A percentile compares a stretch with the other conserved stretches of the same genome.
phyloP scores from a whole-genome alignment of 73 alveolate species.

The Symbiodinium natans region DNA sequence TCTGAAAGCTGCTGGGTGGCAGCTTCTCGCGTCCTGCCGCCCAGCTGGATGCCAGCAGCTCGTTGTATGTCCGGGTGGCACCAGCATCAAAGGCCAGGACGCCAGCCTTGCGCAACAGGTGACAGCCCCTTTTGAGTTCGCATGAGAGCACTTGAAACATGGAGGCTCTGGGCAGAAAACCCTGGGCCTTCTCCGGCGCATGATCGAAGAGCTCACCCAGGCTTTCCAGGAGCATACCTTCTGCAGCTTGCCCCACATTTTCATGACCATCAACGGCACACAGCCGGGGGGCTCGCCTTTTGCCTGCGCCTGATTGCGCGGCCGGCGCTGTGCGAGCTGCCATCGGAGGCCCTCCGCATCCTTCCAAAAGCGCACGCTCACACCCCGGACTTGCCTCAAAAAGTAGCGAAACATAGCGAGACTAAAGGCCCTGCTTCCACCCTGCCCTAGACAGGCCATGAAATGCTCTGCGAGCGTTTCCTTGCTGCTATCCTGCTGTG shows the following conservation, averaged over 20 bases:
- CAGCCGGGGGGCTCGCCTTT: too few relatives aligned
- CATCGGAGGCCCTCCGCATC: not conserved
- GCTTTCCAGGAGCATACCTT: not conserved
- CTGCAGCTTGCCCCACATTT: too few relatives aligned
- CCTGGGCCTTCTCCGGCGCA: not conserved
- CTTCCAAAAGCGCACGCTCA: not conserved
- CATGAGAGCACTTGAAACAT: too few relatives aligned
- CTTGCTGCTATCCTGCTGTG: too few relatives aligned
- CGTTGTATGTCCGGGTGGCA: not conserved
- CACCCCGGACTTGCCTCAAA: too few relatives aligned
- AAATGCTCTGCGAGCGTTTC: too few relatives aligned
- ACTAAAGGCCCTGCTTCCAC: too few relatives aligned
- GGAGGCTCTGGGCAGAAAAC: too few relatives aligned
- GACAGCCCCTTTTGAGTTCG: too few relatives aligned
- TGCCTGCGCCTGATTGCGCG: not conserved
- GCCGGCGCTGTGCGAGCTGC: not conserved
- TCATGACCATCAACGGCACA: too few relatives aligned
- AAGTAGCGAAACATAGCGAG: too few relatives aligned
- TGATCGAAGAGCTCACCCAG: not conserved
- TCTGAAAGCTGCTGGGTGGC: not conserved
- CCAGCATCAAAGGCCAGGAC: not conserved
- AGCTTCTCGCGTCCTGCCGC: not conserved
- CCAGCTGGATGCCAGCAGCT: not conserved
- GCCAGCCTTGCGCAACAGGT: not conserved
- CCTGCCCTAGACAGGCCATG: too few relatives aligned